Conservation (phyloP, 306 rosid genomes). For the Medicago lupulina region DNA sequence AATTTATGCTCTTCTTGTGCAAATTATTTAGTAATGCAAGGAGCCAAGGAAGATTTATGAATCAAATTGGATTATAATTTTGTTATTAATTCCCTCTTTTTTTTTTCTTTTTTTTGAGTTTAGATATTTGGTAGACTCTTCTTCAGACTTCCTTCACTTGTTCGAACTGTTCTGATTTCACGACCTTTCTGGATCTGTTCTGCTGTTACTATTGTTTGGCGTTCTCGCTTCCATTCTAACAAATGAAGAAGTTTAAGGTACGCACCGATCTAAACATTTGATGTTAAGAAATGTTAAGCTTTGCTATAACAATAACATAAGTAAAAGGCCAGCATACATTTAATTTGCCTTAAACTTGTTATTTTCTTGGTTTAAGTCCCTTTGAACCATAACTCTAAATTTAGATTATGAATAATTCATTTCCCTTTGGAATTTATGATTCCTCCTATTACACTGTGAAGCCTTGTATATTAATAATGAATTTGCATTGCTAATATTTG, state of each 20-base stretch:
- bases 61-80: neutral
- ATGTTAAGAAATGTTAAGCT: neutral
- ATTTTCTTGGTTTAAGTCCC: neutral
- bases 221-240: neutral
- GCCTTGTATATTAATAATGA: neutral
- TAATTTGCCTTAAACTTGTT: neutral
- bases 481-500: neutral
- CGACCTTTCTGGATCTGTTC: conserved; percentile 18
- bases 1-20: neutral
- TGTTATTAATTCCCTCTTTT: neutral
- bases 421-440: neutral
- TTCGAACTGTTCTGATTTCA: neutral
- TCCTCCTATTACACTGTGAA: neutral
- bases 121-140: conserved; percentile 9
- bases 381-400: neutral
- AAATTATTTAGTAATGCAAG: too few relatives aligned
- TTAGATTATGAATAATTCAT: neutral
- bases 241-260: conserved; percentile 1
- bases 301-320: neutral
- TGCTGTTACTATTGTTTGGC: neutral
- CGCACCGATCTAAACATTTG: neutral
- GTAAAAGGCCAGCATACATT: neutral
- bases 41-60: too few relatives aligned
- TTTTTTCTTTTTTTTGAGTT: neutral
- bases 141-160: conserved; percentile 11